Evolutionary conservation across 1,139 yeast genomes (phyloP), one percentile per base, ranked within the genome.

Genomic region (Eremothecium sinecaudum): DNA sequence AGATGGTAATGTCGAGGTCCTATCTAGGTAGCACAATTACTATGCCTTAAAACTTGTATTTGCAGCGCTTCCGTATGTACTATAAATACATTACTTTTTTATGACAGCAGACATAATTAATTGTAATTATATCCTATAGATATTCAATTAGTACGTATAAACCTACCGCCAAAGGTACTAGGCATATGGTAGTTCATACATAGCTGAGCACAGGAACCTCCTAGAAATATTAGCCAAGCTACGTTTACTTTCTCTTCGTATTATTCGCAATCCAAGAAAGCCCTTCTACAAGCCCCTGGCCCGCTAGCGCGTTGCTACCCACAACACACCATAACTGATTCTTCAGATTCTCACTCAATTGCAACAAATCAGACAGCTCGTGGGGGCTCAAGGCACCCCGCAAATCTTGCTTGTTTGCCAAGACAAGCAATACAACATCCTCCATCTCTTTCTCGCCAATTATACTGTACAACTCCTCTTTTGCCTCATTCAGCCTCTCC

Each of bases 381-480:
- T 72, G 73, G 22, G 86, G 82, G 47, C 69, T 73, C 50, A 73
- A 58, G 27, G 84, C 71, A 21, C 67, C 67, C n/a, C 67, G 66
- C 33, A 75, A 62, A 62, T 86, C 96, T 59, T 86, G 95, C 59
- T 86, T 86, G 62, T 86, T 86, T 36, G 95, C 95, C 64, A 84
- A 76, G 9, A 86, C 92, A 40, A 84, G 69, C 51, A 86, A 60
- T 42, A 82, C 66, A 42, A 90, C 86, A 43, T 79, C 77, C 47
- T 75, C 73, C 71, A 86, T 77, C 56, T 83, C 94, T 44, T 82
- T 77, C 36, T 62, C 66, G 26, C 56, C 46, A 43, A 86, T 73
- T 31, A 86, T 84, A 48, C 90, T 71, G 58, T 70, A 73, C 49
- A 87, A 64, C 53, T 84, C 95, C 44, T 69, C 73, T 48, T 79